Base-by-base conservation (phyloP, 371 early-diverging fungal species). In the Parasitella parasitica region DNA sequence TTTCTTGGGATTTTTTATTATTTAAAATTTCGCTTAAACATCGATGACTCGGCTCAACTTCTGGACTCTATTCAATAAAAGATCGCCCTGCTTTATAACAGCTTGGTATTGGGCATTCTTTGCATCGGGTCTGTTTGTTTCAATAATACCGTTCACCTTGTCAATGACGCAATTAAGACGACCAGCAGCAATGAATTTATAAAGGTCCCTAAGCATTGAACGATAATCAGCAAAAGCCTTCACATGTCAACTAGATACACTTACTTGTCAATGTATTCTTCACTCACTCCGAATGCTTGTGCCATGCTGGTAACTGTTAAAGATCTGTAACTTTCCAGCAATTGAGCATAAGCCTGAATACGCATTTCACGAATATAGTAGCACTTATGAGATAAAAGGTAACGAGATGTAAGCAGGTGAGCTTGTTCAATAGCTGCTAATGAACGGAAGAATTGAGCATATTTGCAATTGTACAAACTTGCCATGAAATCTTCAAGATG, bases 91-190 rank as follows among this genome's bases (percentile, higher is more conserved):
- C 79, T 97, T 99, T 73, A 99, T 96, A 22, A 91, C 87, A 46
- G 86, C 79, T 75, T 96, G 97, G 78, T 97, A 99, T 80, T 97
- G 96, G 20, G 94, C 94, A 66, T 97, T 97, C 87, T 97, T 96
- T 28, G 90, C 88, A 63, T 97, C 98, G 6, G 97, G 96, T 56
- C 97, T 90, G 81, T 96, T 97, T 18, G 97, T 97, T 69, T 94
- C 95, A 54, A 99, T 94, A 37, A 98, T 89, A 16, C 97, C 97
- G 59, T 90, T 91, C n/a, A 99, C 97, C 73, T 97, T 97, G 81
- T 99, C 99, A 72, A 99, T 99, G 22, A 96, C 97, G 70, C 98
- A 98, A 78, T 97, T 94, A 48, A 99, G 82, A 27, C 99, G 93
- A 20, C 97, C 97, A 7, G 95, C 93, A 13, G 98, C 93, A 72